These are phyloP conservation scores for Hippophae rhamnoides DNA, from an alignment of 306 rosid species.

Conservation along the genomic window DNA sequence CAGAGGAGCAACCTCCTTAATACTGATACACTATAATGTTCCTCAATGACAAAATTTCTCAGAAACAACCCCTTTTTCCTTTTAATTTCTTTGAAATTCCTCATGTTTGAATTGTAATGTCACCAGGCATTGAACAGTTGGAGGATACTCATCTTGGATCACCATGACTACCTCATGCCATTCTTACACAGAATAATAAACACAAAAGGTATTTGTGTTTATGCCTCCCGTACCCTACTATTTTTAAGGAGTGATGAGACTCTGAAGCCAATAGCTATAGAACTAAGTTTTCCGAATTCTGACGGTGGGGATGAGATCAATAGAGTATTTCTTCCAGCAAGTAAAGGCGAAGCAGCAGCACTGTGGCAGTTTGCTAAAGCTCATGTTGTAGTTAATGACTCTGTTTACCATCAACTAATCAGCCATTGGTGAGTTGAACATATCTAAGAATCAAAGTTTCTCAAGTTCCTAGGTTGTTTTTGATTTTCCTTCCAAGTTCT, in stretches of 20 bases:
- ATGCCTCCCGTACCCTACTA: constrained; percentile 62
- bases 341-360: constrained; percentile 56
- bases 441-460: background rate
- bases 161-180: constrained; percentile 62
- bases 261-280: constrained; percentile 61
- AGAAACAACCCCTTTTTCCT: background rate
- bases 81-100: constrained; percentile 4
- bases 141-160: constrained; percentile 56
- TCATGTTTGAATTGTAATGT: no score
- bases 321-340: constrained; percentile 40
- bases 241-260: constrained; percentile 49
- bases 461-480: background rate
- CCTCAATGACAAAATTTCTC: no score
- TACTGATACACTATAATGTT: no score
- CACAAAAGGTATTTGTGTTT: constrained; percentile 29
- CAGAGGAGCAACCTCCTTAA: no score
- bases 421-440: constrained; percentile 59
- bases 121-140: constrained; percentile 40
- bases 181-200: constrained; percentile 55
- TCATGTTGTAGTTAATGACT: constrained; percentile 62
- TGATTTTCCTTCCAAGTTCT: background rate
- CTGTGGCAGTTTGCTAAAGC: constrained; percentile 72
- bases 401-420: constrained; percentile 52
- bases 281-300: constrained; percentile 47
- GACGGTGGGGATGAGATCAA: constrained; percentile 15